A percentile compares a stretch with the other conserved stretches of the same genome.
Conservation (phyloP, 495 filamentous ascomycete species). For the Penicillium flavigenum region DNA sequence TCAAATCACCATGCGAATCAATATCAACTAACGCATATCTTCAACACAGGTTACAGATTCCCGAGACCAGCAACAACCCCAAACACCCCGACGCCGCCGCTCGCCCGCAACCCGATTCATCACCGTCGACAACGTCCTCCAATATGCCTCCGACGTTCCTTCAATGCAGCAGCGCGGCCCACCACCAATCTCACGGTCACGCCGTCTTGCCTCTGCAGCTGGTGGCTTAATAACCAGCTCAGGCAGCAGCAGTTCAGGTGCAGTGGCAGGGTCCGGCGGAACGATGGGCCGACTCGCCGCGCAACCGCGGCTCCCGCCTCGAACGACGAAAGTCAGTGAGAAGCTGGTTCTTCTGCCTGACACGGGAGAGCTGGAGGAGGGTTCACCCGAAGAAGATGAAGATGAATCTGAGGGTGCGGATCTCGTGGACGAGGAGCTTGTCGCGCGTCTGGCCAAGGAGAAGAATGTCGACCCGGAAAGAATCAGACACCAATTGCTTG, state of each 20-base stretch:
- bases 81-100: slow-evolving; percentile 36
- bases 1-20: neutral
- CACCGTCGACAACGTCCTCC: slow-evolving; percentile 93
- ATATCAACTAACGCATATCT: slow-evolving; percentile 14
- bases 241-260: slow-evolving; percentile 18
- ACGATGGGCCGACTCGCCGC: slow-evolving; percentile 44
- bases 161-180: slow-evolving; percentile 87
- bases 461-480: slow-evolving; percentile 41
- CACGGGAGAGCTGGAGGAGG: slow-evolving; percentile 49
- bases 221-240: slow-evolving; percentile 33
- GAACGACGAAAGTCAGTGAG: slow-evolving; percentile 90
- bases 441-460: slow-evolving; percentile 39
- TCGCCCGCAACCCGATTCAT: slow-evolving; percentile 72
- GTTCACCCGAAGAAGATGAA: slow-evolving; percentile 23
- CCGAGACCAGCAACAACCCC: slow-evolving; percentile 48
- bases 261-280: slow-evolving; percentile 20
- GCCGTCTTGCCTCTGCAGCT: slow-evolving; percentile 45
- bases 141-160: slow-evolving; percentile 91
- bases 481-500: slow-evolving; percentile 37
- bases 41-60: slow-evolving; percentile 57
- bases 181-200: slow-evolving; percentile 54
- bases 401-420: slow-evolving; percentile 35
- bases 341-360: slow-evolving; percentile 95
- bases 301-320: slow-evolving; percentile 77
- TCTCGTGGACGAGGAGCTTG: slow-evolving; percentile 50